phyloP scores from a whole-genome alignment of 2,329 filamentous ascomycete genomes.

The Botryotinia convoluta region DNA sequence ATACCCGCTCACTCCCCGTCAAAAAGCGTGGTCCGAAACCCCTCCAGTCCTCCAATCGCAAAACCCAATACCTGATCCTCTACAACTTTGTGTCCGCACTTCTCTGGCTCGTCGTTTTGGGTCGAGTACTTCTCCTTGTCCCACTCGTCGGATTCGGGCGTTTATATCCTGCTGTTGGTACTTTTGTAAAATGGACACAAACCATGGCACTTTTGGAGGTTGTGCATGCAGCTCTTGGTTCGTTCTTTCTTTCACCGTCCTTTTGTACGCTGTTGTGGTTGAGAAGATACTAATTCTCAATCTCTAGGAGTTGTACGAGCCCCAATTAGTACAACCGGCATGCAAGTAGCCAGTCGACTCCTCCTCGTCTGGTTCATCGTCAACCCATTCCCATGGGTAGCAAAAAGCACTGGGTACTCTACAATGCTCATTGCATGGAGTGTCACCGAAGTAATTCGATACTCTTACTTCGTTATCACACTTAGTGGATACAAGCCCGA shows the following conservation, averaged over 20 bases:
- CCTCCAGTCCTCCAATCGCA: constrained; percentile 44
- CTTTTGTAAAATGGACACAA: constrained; percentile 77
- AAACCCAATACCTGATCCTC: constrained; percentile 70
- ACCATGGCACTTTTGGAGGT: constrained; percentile 81
- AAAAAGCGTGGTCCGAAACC: constrained; percentile 32
- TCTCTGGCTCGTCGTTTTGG: constrained; percentile 76
- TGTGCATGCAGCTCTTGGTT: constrained; percentile 74
- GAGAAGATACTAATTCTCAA: constrained; percentile 22
- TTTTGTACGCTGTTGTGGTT: neutral
- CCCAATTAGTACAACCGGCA: constrained; percentile 77
- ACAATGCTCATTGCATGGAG: constrained; percentile 86
- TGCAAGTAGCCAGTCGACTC: constrained; percentile 86
- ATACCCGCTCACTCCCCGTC: constrained; percentile 8
- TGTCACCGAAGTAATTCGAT: constrained; percentile 87
- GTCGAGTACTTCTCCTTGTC: constrained; percentile 59
- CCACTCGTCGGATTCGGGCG: constrained; percentile 52
- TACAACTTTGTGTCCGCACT: constrained; percentile 80
- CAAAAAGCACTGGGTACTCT: constrained; percentile 61
- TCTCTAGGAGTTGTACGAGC: constrained; percentile 75
- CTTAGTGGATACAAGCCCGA: constrained; percentile 61
- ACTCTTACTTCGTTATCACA: constrained; percentile 82
- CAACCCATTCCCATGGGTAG: constrained; percentile 67
- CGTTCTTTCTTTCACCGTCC: constrained; percentile 30
- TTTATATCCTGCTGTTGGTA: constrained; percentile 61
- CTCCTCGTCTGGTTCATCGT: constrained; percentile 87